Evolutionary conservation across 768 basidiomycete genomes (phyloP), one percentile per base, ranked within the genome.

Genomic region (Tricholoma sp.): DNA sequence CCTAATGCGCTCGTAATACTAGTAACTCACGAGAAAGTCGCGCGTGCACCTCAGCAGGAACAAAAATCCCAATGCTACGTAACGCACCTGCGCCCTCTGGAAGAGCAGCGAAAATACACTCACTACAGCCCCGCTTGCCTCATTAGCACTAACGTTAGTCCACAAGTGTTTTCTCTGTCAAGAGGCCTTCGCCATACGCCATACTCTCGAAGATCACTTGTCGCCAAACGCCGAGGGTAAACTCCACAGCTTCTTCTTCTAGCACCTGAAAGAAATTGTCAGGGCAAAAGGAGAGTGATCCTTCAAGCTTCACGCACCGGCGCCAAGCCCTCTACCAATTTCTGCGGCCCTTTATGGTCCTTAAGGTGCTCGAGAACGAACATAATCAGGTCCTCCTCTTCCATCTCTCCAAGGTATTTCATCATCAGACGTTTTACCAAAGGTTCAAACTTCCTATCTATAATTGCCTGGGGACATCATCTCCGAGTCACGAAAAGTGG

Each of bases 131-230:
- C 60, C 59, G 54, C 61, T 52, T 57, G 58, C 57, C 53, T 61
- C 67, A 59, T 60, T 59, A 60, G 60, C 55, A 56, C 49, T 29
- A 50, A 59, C 52, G 57, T 74, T 73, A 86, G 71, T 91, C 89
- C 66, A 92, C 86, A 74, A 89, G 78, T 83, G 90, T 83, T 69
- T 81, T 83, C 63, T 92, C 93, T 22, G 93, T 94, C 64, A 89
- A 84, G 59, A 96, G 77, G 39, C 93, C 93, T 71, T 94, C 91
- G 60, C 83, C 86, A 69, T 91, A 94, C 24, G 94, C 91, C 83
- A 92, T 89, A 66, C 92, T 94, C 78, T 98, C 94, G 68, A 96
- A 96, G 52, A 94, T 91, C 63, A 96, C 82, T 73, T 93, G 90
- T 55, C 92, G 84, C 94, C 94, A 98, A 50, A 97, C 78, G 59